Conservation (phyloP, 306 rosid genomes). For the Cajanus cajan region DNA sequence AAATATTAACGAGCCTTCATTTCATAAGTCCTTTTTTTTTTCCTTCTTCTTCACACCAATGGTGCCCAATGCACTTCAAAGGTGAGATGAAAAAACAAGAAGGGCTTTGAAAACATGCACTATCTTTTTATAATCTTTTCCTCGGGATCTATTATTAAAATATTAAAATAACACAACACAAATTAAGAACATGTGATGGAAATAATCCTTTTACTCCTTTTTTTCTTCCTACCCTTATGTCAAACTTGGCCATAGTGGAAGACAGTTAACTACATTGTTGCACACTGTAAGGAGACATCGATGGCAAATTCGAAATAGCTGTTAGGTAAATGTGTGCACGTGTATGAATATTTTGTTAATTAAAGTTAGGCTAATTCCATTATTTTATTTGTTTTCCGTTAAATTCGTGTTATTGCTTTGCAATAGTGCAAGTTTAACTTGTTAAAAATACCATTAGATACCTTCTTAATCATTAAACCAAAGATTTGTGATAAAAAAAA, state of each 20-base stretch:
- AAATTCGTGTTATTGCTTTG: not conserved
- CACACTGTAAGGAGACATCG: slow-evolving; percentile 12
- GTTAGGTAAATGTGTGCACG: not conserved
- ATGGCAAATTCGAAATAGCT: not conserved
- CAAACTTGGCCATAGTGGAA: not conserved
- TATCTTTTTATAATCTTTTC: too few species aligned
- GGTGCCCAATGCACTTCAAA: not conserved
- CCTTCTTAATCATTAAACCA: slow-evolving; percentile 30
- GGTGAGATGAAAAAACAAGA: not conserved
- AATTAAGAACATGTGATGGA: not conserved
- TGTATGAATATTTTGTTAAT: slow-evolving; percentile 5
- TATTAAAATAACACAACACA: not conserved
- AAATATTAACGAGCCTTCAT: too few species aligned
- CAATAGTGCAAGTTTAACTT: slow-evolving; percentile 7
- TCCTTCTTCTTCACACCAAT: not conserved
- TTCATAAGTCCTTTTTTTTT: too few species aligned
- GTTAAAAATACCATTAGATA: not conserved
- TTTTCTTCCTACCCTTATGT: not conserved
- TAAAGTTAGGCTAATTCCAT: not conserved
- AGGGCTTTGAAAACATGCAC: not conserved
- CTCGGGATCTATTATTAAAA: too few species aligned
- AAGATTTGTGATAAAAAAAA: slow-evolving; percentile 23
- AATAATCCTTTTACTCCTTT: not conserved
- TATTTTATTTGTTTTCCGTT: not conserved
- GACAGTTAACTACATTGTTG: slow-evolving; percentile 21